Evolutionary conservation across 495 filamentous ascomycete species (phyloP).

Genomic region (Penicillium coffeae): DNA sequence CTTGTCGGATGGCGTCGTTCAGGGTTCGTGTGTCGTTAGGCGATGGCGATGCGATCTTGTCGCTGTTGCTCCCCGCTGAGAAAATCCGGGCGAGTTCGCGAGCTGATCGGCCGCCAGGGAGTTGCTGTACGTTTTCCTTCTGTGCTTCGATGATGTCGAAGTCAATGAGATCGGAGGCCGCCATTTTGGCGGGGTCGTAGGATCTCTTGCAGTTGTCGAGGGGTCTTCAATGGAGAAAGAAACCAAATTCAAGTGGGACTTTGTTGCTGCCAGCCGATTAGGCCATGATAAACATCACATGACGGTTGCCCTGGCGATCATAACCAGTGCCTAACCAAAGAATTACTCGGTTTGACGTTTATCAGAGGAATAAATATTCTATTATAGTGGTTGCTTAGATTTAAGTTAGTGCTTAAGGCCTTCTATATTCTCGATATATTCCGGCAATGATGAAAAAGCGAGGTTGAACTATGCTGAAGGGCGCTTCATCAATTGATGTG

Average conservation of each 20-base stretch:
- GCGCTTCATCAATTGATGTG: too few species aligned
- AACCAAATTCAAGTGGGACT: slow-evolving; percentile 5
- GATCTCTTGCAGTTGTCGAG: slow-evolving; percentile 5
- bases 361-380: too few species aligned
- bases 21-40: slow-evolving; percentile 68
- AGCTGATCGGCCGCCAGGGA: slow-evolving; percentile 87
- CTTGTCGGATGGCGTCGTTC: slow-evolving; percentile 72
- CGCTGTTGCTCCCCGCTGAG: slow-evolving; percentile 53
- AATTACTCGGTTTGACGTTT: too few species aligned
- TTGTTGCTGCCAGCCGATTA: slow-evolving; percentile 11
- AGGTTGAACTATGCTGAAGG: too few species aligned
- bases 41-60: slow-evolving; percentile 49
- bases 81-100: slow-evolving; percentile 83
- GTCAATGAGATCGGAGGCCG: slow-evolving; percentile 62
- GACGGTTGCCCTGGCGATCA: slow-evolving; percentile 34
- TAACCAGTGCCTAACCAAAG: too few species aligned
- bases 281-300: slow-evolving; percentile 46
- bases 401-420: too few species aligned
- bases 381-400: too few species aligned
- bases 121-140: slow-evolving; percentile 95
- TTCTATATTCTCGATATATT: too few species aligned
- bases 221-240: background rate
- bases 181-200: slow-evolving; percentile 37
- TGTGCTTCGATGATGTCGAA: slow-evolving; percentile 95
- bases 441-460: too few species aligned